Base-by-base conservation (phyloP, 306 rosid species). In the Lathyrus tuberosus region DNA sequence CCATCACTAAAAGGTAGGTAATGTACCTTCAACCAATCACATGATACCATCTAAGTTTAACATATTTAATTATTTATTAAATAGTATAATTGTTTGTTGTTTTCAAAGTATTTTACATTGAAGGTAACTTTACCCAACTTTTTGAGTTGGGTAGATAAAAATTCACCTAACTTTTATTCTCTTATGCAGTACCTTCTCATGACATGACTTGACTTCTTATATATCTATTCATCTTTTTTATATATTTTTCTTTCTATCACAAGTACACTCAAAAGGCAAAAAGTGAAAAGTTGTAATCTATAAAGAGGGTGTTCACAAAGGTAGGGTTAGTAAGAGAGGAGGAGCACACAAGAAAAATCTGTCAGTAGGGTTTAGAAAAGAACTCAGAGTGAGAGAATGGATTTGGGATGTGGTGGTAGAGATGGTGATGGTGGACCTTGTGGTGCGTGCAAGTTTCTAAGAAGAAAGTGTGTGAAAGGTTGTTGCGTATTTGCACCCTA, bases 381-480 rank as follows among this genome's bases (percentile, higher is more conserved):
- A 49, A 0, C 13, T 17, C 18, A 51, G 24, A 49, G 54, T 16
- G 11, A 49, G 56, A 41, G 26, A 12, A 85, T 79, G 80, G 72
- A 78, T 24, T 41, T 46, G 24, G 81, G 77, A 26, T 30, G 75
- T n/a, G 52, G 26, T 8, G 44, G 41, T 8, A 63, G 79, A 46
- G 26, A 17, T 8, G 24, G 24, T 48, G 40, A 35, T 37, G 76
- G 73, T n/a, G 96, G 96, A 24, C 98, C 98, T 22, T 93, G 98
- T 69, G 98, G 98, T 4, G 98, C 98, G 6, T 93, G 98, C 88
- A 93, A 93, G 83, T 90, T 86, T 65, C 79, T 92, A 5, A 67
- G 98, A 42, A 54, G 96, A 13, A 92, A 89, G 75, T 92, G 98
- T 78, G 87, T 89, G 43, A 87, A 76, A 70, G 91, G 91, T 0